Percentiles rank a stretch among this genome's conserved stretches.
phyloP scores from a whole-genome alignment of 2,329 filamentous ascomycete genomes.

The Pseudogymnoascus sp. region DNA sequence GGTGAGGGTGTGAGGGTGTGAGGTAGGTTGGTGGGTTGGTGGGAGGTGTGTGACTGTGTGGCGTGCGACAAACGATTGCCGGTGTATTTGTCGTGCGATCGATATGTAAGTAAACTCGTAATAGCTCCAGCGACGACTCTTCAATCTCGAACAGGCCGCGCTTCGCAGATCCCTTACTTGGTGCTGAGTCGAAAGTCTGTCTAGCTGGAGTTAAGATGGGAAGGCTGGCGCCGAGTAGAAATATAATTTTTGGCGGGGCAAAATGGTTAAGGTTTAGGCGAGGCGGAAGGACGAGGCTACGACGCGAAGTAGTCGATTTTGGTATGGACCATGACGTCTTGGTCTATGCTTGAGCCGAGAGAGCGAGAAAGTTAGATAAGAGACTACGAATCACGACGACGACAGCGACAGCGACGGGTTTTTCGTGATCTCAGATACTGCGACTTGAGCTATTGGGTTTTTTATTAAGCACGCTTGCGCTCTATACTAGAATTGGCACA shows the following conservation, averaged over 20 bases:
- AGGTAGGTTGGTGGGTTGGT: background rate
- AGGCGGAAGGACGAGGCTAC: slow-evolving; percentile 25
- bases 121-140: slow-evolving; percentile 1
- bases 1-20: background rate
- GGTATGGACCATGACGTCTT: slow-evolving; percentile 1
- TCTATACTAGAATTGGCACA: background rate
- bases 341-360: background rate
- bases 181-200: background rate
- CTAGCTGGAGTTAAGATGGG: background rate
- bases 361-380: background rate
- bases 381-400: background rate
- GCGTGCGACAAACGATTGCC: background rate
- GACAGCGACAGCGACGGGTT: background rate
- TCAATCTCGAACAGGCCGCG: background rate
- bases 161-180: background rate
- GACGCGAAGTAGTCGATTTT: background rate
- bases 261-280: slow-evolving; percentile 31
- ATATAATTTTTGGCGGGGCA: slow-evolving; percentile 10
- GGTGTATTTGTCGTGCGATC: background rate
- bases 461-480: background rate
- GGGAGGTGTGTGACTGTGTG: background rate
- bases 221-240: slow-evolving; percentile 10
- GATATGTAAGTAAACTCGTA: background rate
- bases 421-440: background rate
- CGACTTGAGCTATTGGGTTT: background rate